Evolutionary conservation across 768 basidiomycete species (phyloP).

Genomic region (Strobilomyces dryophilus): DNA sequence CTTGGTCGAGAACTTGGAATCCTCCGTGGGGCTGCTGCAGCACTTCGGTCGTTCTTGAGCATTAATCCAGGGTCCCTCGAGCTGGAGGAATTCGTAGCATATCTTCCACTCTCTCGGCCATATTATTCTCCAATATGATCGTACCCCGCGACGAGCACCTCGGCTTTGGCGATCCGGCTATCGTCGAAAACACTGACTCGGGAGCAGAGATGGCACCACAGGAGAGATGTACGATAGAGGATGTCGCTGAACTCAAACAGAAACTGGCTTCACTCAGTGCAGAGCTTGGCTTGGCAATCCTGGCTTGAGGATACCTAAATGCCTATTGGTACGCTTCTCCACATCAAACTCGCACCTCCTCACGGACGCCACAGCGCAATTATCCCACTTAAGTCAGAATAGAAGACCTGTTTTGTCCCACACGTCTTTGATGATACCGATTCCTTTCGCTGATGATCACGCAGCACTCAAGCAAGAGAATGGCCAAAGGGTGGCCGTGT

Average conservation of each 20-base stretch:
- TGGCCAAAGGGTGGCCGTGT: neutral
- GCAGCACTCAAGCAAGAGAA: neutral
- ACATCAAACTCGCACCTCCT: no score
- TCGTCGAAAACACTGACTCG: no score
- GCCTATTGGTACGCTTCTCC: no score
- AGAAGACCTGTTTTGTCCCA: neutral
- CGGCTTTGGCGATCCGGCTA: no score
- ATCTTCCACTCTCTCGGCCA: slow-evolving; percentile 46
- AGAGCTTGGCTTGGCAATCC: slow-evolving; percentile 31
- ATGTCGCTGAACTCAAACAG: slow-evolving; percentile 37
- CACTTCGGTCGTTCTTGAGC: slow-evolving; percentile 53
- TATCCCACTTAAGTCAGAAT: neutral
- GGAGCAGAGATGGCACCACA: no score
- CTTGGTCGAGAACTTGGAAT: slow-evolving; percentile 59
- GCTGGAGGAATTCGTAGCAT: slow-evolving; percentile 51
- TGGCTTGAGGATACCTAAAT: neutral
- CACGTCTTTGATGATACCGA: neutral
- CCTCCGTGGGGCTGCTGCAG: slow-evolving; percentile 39
- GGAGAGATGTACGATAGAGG: slow-evolving; percentile 33
- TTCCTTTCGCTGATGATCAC: neutral
- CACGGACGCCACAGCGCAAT: no score
- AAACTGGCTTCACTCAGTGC: slow-evolving; percentile 31
- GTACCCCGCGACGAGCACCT: slow-evolving; percentile 73
- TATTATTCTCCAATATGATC: slow-evolving; percentile 71
- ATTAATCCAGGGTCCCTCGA: slow-evolving; percentile 19